Evolutionary conservation across 805 yeast species (phyloP).

Genomic region (Lipomyces lipofer): DNA sequence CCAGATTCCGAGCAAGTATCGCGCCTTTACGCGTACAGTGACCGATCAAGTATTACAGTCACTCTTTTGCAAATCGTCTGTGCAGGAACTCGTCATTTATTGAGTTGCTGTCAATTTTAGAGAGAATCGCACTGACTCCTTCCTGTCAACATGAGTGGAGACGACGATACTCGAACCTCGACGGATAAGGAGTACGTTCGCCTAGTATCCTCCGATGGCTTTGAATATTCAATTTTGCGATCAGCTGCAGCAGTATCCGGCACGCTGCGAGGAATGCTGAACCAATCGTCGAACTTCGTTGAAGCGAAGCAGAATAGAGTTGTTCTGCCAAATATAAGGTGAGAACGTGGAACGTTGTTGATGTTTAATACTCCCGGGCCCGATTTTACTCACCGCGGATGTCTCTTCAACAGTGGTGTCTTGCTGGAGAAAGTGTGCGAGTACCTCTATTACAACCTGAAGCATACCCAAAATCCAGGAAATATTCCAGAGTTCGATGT

Average conservation of each 20-base stretch:
- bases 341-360: no score
- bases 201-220: conserved; percentile 72
- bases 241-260: conserved; percentile 79
- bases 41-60: no score
- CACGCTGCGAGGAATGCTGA: conserved; percentile 57
- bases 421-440: conserved; percentile 80
- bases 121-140: no score
- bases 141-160: conserved; percentile 2
- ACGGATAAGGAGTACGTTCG: conserved; percentile 49
- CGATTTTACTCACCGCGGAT: no score
- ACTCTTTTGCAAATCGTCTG: no score
- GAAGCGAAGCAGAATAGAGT: conserved; percentile 62
- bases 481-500: conserved; percentile 83
- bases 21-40: no score
- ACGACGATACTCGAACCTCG: background rate
- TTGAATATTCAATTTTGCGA: conserved; percentile 57
- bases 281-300: conserved; percentile 49
- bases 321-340: conserved; percentile 53
- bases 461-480: conserved; percentile 49
- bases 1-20: no score
- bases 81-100: no score
- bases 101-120: no score
- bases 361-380: no score
- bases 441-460: conserved; percentile 72
- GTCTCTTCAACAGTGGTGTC: conserved; percentile 49